Percentiles rank a stretch among this genome's conserved stretches.
Evolutionary conservation across 495 filamentous ascomycete species (phyloP).

Genomic region (Aspergillus homomorphus): DNA sequence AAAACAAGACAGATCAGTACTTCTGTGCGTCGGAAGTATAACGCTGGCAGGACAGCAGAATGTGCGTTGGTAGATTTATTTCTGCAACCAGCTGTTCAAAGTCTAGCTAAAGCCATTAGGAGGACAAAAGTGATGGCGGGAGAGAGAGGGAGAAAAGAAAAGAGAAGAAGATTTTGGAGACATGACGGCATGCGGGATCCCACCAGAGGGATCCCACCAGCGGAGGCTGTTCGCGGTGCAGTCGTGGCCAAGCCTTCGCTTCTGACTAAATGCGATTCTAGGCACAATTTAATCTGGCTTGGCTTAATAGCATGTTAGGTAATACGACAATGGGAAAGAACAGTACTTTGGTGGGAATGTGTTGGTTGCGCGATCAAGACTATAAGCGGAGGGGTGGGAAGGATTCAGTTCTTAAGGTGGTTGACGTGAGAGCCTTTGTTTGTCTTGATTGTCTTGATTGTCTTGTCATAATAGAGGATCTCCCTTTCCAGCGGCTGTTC

Average conservation of each 20-base stretch:
- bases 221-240: constrained; percentile 3
- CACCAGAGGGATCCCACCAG: too few relatives aligned
- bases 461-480: too few relatives aligned
- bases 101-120: background rate
- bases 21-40: background rate
- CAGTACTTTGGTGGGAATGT: too few relatives aligned
- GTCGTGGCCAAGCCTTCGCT: constrained; percentile 1
- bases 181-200: constrained; percentile 3
- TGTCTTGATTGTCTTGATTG: background rate
- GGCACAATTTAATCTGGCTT: background rate
- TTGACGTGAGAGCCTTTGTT: background rate
- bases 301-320: too few relatives aligned
- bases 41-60: background rate
- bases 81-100: background rate
- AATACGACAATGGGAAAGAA: too few relatives aligned
- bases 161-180: background rate
- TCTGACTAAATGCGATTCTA: background rate
- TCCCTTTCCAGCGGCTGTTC: too few relatives aligned
- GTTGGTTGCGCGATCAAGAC: too few relatives aligned
- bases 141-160: background rate
- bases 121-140: background rate
- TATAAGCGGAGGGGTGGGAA: background rate
- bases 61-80: background rate
- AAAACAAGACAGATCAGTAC: background rate
- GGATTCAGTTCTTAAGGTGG: too few relatives aligned